Evolutionary conservation across 352 stramenopile species (phyloP).

Genomic region (Phytophthora foliorum): DNA sequence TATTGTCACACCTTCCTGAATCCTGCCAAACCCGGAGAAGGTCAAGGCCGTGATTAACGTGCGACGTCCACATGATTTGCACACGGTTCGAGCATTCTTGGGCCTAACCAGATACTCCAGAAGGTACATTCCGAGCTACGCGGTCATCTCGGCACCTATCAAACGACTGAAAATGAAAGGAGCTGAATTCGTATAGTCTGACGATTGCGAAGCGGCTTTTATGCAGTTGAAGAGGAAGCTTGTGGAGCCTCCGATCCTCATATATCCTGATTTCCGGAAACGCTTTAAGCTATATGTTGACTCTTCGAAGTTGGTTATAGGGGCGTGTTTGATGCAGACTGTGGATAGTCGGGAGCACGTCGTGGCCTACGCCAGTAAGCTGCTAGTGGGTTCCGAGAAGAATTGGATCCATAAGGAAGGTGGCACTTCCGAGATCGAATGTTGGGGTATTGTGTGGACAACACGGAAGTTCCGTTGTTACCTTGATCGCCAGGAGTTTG

Average conservation of each 20-base stretch:
- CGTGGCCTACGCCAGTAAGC: background rate
- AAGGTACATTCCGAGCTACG: background rate
- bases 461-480: background rate
- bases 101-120: background rate
- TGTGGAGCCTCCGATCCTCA: background rate
- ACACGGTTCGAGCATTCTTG: background rate
- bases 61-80: background rate
- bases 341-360: background rate
- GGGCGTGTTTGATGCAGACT: background rate
- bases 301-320: background rate
- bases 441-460: background rate
- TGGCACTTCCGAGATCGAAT: background rate
- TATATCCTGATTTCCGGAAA: background rate
- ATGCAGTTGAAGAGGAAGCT: background rate
- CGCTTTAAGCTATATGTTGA: background rate
- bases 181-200: background rate
- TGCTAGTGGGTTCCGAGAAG: background rate
- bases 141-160: background rate
- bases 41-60: background rate
- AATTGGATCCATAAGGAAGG: background rate
- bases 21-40: background rate
- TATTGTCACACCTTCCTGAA: background rate
- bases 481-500: background rate
- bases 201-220: background rate
- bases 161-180: background rate